phyloP scores from a whole-genome alignment of 2,329 filamentous ascomycete genomes.

The Ascochyta pisi region DNA sequence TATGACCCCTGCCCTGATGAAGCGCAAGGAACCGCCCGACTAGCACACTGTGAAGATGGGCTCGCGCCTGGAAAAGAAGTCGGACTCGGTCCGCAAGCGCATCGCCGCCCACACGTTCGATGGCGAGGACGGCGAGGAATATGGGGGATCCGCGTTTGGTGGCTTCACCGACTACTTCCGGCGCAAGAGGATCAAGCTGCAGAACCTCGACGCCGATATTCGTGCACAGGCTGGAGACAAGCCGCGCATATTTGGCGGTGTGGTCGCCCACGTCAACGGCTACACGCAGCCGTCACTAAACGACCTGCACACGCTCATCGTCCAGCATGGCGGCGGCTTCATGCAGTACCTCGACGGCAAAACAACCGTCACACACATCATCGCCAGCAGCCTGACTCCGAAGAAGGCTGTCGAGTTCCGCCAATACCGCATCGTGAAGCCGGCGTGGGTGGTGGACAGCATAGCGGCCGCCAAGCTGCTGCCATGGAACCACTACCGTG shows the following conservation, averaged over 20 bases:
- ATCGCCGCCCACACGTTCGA: slow-evolving; percentile 76
- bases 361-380: slow-evolving; percentile 93
- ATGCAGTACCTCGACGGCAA: slow-evolving; percentile 95
- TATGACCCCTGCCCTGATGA: slow-evolving; percentile 36
- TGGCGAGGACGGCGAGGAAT: slow-evolving; percentile 88
- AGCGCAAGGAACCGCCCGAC: slow-evolving; percentile 25
- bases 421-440: slow-evolving; percentile 90
- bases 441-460: slow-evolving; percentile 92
- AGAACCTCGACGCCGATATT: slow-evolving; percentile 87
- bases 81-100: slow-evolving; percentile 65
- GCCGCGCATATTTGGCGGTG: slow-evolving; percentile 85
- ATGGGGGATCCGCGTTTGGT: slow-evolving; percentile 83
- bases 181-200: slow-evolving; percentile 95
- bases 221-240: slow-evolving; percentile 72
- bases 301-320: slow-evolving; percentile 85
- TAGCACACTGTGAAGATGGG: slow-evolving; percentile 57
- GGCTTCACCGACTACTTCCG: slow-evolving; percentile 92
- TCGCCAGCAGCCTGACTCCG: slow-evolving; percentile 85
- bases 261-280: slow-evolving; percentile 91
- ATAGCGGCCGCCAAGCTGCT: slow-evolving; percentile 80
- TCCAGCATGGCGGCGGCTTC: slow-evolving; percentile 92
- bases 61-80: slow-evolving; percentile 67
- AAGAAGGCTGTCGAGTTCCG: slow-evolving; percentile 92
- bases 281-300: slow-evolving; percentile 95
- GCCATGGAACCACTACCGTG: slow-evolving; percentile 84